A percentile compares a stretch with the other conserved stretches of the same genome.
phyloP scores from a whole-genome alignment of 2,329 filamentous ascomycete genomes.

The Fusarium goolgardi region DNA sequence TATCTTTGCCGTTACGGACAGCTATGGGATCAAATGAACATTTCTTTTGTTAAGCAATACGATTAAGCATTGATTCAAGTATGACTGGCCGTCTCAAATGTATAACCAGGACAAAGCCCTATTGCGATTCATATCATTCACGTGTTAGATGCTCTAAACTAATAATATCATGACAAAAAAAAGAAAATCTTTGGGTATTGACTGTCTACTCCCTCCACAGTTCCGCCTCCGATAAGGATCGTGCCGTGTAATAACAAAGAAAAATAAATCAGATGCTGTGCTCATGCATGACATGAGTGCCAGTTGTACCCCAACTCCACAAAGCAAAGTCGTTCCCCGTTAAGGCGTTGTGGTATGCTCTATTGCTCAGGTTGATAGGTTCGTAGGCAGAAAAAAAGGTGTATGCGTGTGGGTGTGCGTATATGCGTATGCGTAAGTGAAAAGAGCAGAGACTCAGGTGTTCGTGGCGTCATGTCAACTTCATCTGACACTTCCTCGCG shows the following conservation, averaged over 20 bases:
- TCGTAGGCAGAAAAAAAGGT: conserved; percentile 15
- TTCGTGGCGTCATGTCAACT: conserved; percentile 10
- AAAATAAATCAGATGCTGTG: conserved; percentile 39
- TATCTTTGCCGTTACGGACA: conserved; percentile 28
- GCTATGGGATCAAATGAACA: conserved; percentile 34
- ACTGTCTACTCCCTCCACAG: conserved; percentile 45
- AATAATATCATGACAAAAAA: conserved; percentile 38
- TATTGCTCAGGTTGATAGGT: conserved; percentile 30
- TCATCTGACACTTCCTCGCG: conserved; percentile 40
- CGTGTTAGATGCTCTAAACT: conserved; percentile 12
- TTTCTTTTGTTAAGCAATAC: conserved; percentile 34
- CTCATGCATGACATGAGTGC: conserved; percentile 39
- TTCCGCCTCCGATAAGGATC: conserved; percentile 41
- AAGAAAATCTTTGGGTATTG: conserved; percentile 50
- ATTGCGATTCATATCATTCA: conserved; percentile 6
- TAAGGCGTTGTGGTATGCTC: conserved; percentile 37
- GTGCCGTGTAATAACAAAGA: conserved; percentile 30
- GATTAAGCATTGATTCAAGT: background rate
- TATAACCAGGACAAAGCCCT: background rate
- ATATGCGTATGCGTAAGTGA: conserved; percentile 5
- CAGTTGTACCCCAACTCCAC: conserved; percentile 43
- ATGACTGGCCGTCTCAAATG: background rate
- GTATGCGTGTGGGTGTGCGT: background rate
- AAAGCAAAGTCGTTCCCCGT: conserved; percentile 41
- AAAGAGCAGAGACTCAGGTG: conserved; percentile 21